Percentiles rank a stretch among this genome's conserved stretches.
phyloP scores from a whole-genome alignment of 2,329 filamentous ascomycete genomes.

The Sporothrix variecibatus region DNA sequence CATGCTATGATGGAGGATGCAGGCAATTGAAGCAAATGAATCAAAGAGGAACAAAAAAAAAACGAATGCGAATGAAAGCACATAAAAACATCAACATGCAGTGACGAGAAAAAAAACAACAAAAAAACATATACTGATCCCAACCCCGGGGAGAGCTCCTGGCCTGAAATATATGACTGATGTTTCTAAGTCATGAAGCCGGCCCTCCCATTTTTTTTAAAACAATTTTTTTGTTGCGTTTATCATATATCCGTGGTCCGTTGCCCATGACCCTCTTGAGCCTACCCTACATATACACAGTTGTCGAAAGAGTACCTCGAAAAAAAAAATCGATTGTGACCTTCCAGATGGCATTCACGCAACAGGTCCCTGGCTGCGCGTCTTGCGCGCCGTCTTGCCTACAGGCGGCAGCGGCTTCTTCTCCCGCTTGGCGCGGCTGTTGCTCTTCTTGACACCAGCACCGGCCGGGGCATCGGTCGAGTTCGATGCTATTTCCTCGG shows the following conservation, averaged over 20 bases:
- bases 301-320: not conserved
- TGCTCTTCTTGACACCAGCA: slow-evolving; percentile 32
- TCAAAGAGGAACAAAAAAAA: too few species aligned
- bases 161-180: not conserved
- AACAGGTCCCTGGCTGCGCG: slow-evolving; percentile 42
- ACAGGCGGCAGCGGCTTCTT: slow-evolving; percentile 37
- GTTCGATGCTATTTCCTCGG: not conserved
- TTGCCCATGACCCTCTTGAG: not conserved
- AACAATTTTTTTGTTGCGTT: not conserved
- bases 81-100: not conserved
- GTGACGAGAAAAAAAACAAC: not conserved
- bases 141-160: not conserved
- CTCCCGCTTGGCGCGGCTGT: slow-evolving; percentile 31
- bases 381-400: slow-evolving; percentile 43
- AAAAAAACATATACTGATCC: not conserved
- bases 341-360: not conserved
- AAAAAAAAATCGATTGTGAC: not conserved
- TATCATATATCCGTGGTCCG: not conserved
- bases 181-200: not conserved
- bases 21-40: not conserved
- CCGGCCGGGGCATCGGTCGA: not conserved
- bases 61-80: not conserved
- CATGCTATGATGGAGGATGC: not conserved
- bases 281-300: not conserved
- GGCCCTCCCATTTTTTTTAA: not conserved